Evolutionary conservation across 441 rosid genomes (phyloP).

Genomic region (Erysimum pusillum): DNA sequence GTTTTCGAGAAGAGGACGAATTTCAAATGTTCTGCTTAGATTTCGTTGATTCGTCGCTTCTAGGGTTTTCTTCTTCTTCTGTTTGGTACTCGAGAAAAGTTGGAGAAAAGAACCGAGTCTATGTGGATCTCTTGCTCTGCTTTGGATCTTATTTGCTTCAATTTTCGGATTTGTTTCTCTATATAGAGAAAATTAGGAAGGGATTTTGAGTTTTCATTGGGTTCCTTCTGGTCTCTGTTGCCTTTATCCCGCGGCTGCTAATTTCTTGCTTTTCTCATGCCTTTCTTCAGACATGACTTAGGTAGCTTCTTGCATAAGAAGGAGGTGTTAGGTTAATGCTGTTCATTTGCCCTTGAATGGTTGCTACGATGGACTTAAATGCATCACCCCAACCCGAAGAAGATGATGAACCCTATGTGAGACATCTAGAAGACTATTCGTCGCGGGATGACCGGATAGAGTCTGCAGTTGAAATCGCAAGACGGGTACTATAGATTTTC

Average conservation of each 20-base stretch:
- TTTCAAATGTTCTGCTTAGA: slow-evolving; percentile 37
- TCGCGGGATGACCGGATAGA: slow-evolving; percentile 66
- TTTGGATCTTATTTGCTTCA: slow-evolving; percentile 23
- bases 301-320: slow-evolving; percentile 31
- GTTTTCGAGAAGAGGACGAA: slow-evolving; percentile 13
- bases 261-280: slow-evolving; percentile 13
- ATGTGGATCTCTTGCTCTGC: slow-evolving; percentile 6
- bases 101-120: not conserved
- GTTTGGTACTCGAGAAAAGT: slow-evolving; percentile 23
- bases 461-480: slow-evolving; percentile 78
- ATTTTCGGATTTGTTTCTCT: not conserved
- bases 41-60: slow-evolving; percentile 39
- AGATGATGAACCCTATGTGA: slow-evolving; percentile 84
- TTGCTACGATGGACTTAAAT: slow-evolving; percentile 90
- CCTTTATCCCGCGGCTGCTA: slow-evolving; percentile 19
- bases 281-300: slow-evolving; percentile 32
- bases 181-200: not conserved
- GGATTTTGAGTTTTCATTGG: slow-evolving; percentile 30
- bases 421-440: slow-evolving; percentile 60
- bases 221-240: slow-evolving; percentile 19
- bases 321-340: slow-evolving; percentile 49
- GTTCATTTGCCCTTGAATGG: slow-evolving; percentile 66
- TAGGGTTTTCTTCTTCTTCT: slow-evolving; percentile 36
- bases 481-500: slow-evolving; percentile 69
- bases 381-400: slow-evolving; percentile 95